These are phyloP conservation scores for Tothia fuscella DNA, from an alignment of 2,329 filamentous ascomycete genomes.

Conservation along the genomic window DNA sequence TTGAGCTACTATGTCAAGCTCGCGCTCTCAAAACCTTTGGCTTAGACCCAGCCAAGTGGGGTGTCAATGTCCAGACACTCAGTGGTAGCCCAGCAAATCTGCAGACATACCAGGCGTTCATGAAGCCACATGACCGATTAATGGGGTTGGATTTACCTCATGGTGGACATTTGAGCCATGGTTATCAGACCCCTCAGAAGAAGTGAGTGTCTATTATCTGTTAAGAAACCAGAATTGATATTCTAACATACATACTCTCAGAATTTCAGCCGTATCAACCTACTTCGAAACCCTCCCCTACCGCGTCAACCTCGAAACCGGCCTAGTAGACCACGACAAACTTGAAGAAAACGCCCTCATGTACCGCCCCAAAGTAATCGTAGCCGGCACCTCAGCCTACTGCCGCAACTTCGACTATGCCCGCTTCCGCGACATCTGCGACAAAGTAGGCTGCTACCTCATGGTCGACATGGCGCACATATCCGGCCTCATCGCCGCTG, in stretches of 20 bases:
- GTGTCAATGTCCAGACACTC: slow-evolving; percentile 82
- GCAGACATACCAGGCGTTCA: slow-evolving; percentile 95
- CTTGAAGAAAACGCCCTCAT: slow-evolving; percentile 76
- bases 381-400: slow-evolving; percentile 92
- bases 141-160: slow-evolving; percentile 96
- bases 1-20: slow-evolving; percentile 80
- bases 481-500: slow-evolving; percentile 83
- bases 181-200: slow-evolving; percentile 89
- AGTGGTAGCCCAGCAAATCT: slow-evolving; percentile 92
- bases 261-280: slow-evolving; percentile 94
- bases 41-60: slow-evolving; percentile 77
- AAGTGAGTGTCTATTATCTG: slow-evolving; percentile 46
- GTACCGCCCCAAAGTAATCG: slow-evolving; percentile 91
- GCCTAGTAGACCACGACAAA: slow-evolving; percentile 88
- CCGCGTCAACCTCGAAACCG: slow-evolving; percentile 77
- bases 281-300: slow-evolving; percentile 99
- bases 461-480: slow-evolving; percentile 97
- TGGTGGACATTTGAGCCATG: slow-evolving; percentile 89
- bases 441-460: slow-evolving; percentile 86
- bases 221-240: slow-evolving; percentile 42
- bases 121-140: slow-evolving; percentile 86
- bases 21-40: slow-evolving; percentile 81
- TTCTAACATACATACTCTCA: too few species aligned
- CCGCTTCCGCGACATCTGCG: slow-evolving; percentile 78
- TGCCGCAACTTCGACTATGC: slow-evolving; percentile 92